These are phyloP conservation scores for Hemisphaericaspora nanyangensis DNA, from an alignment of 805 yeast genomes.

Conservation along the genomic window DNA sequence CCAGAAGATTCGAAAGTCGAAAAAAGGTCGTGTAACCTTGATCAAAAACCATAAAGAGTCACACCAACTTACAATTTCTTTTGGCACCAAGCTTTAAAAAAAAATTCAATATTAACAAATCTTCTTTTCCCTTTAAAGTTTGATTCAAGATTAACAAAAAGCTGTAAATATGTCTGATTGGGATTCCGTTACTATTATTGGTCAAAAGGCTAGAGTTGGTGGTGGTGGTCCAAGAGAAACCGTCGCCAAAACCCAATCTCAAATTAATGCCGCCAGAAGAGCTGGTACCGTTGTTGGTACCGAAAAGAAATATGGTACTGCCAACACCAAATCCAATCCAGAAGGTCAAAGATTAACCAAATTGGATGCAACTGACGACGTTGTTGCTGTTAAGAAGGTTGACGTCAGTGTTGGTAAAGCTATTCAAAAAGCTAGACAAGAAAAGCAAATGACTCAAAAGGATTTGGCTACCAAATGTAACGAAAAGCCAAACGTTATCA, in stretches of 20 bases:
- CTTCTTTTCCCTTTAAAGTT: too few species aligned
- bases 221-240: conserved; percentile 82
- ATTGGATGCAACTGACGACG: conserved; percentile 90
- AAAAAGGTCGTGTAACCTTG: too few species aligned
- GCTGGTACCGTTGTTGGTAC: conserved; percentile 83
- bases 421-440: conserved; percentile 80
- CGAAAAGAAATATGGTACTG: conserved; percentile 81
- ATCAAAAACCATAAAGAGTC: too few species aligned
- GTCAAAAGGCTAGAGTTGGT: conserved; percentile 83
- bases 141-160: too few species aligned
- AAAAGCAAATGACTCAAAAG: conserved; percentile 87
- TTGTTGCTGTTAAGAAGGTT: conserved; percentile 86
- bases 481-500: conserved; percentile 92
- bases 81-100: too few species aligned
- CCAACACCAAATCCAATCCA: conserved; percentile 60
- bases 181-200: conserved; percentile 89
- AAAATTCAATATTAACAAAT: too few species aligned
- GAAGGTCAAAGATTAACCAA: conserved; percentile 95
- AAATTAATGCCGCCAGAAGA: conserved; percentile 92
- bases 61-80: too few species aligned
- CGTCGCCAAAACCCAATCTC: conserved; percentile 75
- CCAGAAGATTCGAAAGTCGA: too few species aligned
- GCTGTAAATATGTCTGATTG: conserved; percentile 72
- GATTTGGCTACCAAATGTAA: conserved; percentile 93
- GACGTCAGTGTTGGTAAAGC: conserved; percentile 84